A percentile compares a stretch with the other conserved stretches of the same genome.
These are phyloP conservation scores for Hippophae tibetana DNA, from an alignment of 306 rosid genomes.

Conservation along the genomic window DNA sequence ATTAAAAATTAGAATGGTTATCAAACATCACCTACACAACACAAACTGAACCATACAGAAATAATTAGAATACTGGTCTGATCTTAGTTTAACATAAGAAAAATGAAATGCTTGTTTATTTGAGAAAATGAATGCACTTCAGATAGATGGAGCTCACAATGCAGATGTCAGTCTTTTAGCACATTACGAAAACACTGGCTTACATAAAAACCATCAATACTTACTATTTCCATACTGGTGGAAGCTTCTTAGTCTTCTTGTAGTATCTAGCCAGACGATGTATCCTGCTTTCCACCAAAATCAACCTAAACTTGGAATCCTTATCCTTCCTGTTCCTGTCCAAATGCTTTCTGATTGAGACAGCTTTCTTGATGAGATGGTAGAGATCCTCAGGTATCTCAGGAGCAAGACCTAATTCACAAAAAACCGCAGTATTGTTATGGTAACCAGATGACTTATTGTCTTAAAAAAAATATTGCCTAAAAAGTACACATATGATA, in stretches of 20 bases:
- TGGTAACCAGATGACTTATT: background rate
- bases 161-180: too few relatives aligned
- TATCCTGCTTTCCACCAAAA: slow-evolving; percentile 85
- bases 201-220: slow-evolving; percentile 6
- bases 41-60: too few relatives aligned
- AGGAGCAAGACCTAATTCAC: background rate
- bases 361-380: background rate
- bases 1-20: too few relatives aligned
- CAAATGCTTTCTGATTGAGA: slow-evolving; percentile 33
- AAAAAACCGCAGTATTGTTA: background rate
- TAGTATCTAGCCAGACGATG: slow-evolving; percentile 81
- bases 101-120: too few relatives aligned
- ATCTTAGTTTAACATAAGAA: too few relatives aligned
- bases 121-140: too few relatives aligned
- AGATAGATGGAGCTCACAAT: too few relatives aligned
- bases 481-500: too few relatives aligned
- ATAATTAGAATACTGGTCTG: too few relatives aligned
- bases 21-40: too few relatives aligned
- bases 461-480: background rate
- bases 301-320: slow-evolving; percentile 81
- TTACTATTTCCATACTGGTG: slow-evolving; percentile 88
- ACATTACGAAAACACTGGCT: background rate
- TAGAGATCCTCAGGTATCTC: background rate
- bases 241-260: slow-evolving; percentile 90
- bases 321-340: slow-evolving; percentile 86